A percentile compares a stretch with the other conserved stretches of the same genome.
Evolutionary conservation across 2,329 filamentous ascomycete species (phyloP).

Genomic region (Trichoderma semiorbis): DNA sequence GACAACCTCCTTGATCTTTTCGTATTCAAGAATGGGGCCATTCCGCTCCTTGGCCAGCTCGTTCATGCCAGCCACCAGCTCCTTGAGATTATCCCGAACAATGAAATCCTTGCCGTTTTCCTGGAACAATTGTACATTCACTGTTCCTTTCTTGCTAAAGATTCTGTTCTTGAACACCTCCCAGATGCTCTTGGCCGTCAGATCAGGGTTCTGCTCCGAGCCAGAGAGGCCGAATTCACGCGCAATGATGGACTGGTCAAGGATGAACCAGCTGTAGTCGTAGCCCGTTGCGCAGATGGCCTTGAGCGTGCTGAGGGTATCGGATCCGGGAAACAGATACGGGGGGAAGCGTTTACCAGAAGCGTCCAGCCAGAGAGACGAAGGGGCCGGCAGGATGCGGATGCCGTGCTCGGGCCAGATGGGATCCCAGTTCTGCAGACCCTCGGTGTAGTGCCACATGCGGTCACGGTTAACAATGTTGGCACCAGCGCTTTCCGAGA

Average conservation of each 20-base stretch:
- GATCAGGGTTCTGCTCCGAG: conserved; percentile 61
- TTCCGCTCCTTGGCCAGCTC: conserved; percentile 44
- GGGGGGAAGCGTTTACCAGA: conserved; percentile 56
- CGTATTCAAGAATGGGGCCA: conserved; percentile 47
- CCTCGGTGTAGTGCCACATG: conserved; percentile 67
- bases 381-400: conserved; percentile 57
- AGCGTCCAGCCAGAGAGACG: conserved; percentile 61
- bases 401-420: conserved; percentile 62
- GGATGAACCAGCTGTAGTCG: conserved; percentile 62
- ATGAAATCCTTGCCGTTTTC: conserved; percentile 59
- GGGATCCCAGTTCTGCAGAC: conserved; percentile 58
- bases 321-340: conserved; percentile 53
- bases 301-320: conserved; percentile 56
- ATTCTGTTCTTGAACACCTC: conserved; percentile 46
- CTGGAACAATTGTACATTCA: conserved; percentile 56
- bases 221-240: conserved; percentile 60
- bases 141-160: conserved; percentile 49
- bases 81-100: conserved; percentile 52
- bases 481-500: conserved; percentile 51
- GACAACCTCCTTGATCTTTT: conserved; percentile 44
- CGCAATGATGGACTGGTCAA: conserved; percentile 56
- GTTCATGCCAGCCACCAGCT: conserved; percentile 58
- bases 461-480: conserved; percentile 57
- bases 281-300: conserved; percentile 59
- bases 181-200: conserved; percentile 56